Conservation (phyloP, 208 protist species). For the Trypanosoma platydactyli region DNA sequence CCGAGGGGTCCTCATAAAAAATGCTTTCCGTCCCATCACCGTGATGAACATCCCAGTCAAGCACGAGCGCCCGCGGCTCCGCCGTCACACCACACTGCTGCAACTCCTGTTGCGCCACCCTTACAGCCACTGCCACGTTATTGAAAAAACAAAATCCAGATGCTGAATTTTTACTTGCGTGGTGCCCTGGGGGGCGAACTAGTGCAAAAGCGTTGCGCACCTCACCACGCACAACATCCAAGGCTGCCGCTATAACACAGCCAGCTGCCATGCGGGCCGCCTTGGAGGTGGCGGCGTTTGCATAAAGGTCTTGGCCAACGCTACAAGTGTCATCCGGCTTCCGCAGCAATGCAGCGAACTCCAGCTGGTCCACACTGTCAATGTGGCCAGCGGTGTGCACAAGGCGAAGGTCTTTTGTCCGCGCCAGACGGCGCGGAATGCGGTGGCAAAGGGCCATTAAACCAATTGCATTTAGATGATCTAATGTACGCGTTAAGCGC, state of each 20-base stretch:
- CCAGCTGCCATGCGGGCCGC: slow-evolving; percentile 71
- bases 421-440: slow-evolving; percentile 45
- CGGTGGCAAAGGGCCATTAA: slow-evolving; percentile 50
- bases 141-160: slow-evolving; percentile 93
- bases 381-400: slow-evolving; percentile 73
- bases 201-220: slow-evolving; percentile 85
- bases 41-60: slow-evolving; percentile 97
- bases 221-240: slow-evolving; percentile 51
- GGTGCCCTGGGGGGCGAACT: slow-evolving; percentile 89
- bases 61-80: slow-evolving; percentile 75
- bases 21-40: slow-evolving; percentile 94
- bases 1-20: slow-evolving; percentile 89
- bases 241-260: slow-evolving; percentile 66
- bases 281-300: slow-evolving; percentile 53
- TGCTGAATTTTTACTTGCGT: slow-evolving; percentile 49
- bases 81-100: background rate
- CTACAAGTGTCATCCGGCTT: slow-evolving; percentile 18
- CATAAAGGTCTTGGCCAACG: slow-evolving; percentile 81
- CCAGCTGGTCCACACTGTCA: slow-evolving; percentile 73
- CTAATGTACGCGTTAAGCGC: slow-evolving; percentile 58
- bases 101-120: slow-evolving; percentile 67
- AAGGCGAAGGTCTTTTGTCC: slow-evolving; percentile 67
- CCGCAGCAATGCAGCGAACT: slow-evolving; percentile 38
- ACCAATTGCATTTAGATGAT: slow-evolving; percentile 63
- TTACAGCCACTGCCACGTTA: slow-evolving; percentile 89